phyloP scores from a whole-genome alignment of 805 yeast species.

The Candida broadrunensis region DNA sequence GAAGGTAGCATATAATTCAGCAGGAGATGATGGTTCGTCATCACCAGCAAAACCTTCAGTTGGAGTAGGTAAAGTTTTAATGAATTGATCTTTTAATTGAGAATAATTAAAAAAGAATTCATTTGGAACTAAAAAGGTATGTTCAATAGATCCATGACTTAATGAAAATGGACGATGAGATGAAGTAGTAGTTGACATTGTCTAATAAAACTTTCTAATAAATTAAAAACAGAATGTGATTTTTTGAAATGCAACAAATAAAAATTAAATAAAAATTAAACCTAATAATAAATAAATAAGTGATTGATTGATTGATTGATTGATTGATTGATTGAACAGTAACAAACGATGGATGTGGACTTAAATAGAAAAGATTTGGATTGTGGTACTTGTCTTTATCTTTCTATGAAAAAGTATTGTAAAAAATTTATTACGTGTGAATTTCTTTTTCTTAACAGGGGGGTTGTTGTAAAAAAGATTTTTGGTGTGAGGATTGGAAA shows the following conservation, averaged over 20 bases:
- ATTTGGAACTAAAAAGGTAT: slow-evolving; percentile 83
- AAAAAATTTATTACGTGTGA: too few relatives aligned
- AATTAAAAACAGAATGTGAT: background rate
- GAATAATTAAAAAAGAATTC: slow-evolving; percentile 74
- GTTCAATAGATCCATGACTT: slow-evolving; percentile 84
- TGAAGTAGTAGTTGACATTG: slow-evolving; percentile 3
- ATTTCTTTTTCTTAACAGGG: too few relatives aligned
- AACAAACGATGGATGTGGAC: too few relatives aligned
- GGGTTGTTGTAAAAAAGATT: too few relatives aligned
- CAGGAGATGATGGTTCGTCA: slow-evolving; percentile 82
- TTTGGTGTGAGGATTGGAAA: too few relatives aligned
- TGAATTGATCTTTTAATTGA: slow-evolving; percentile 84
- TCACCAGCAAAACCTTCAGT: slow-evolving; percentile 85
- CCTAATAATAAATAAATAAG: background rate
- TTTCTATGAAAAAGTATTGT: too few relatives aligned
- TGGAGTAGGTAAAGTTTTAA: slow-evolving; percentile 68
- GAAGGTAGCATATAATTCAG: slow-evolving; percentile 81
- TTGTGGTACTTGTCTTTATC: too few relatives aligned
- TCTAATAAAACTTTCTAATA: too few relatives aligned
- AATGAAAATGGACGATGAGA: slow-evolving; percentile 73
- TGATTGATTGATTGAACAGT: too few relatives aligned
- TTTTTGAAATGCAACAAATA: too few relatives aligned
- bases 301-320: too few relatives aligned
- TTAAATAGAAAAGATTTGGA: too few relatives aligned
- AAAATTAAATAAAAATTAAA: background rate